A percentile compares a stretch with the other conserved stretches of the same genome.
Evolutionary conservation across 2,329 filamentous ascomycete genomes (phyloP).

Genomic region (Pestalotiopsis sp.): DNA sequence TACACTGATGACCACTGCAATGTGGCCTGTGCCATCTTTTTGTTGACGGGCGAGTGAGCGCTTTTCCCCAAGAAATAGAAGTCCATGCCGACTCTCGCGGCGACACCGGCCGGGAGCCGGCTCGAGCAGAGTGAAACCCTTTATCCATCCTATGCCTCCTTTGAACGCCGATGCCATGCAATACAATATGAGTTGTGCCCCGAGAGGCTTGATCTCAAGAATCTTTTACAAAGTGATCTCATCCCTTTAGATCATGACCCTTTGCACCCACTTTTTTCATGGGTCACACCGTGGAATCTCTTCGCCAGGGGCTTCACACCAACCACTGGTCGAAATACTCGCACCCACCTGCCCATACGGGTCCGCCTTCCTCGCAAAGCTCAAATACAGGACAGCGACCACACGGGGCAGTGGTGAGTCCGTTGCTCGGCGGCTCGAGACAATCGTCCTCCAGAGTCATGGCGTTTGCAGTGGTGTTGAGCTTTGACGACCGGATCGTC

Average conservation of each 20-base stretch:
- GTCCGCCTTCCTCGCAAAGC: slow-evolving; percentile 86
- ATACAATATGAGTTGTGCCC: background rate
- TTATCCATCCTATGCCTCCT: background rate
- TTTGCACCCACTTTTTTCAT: background rate
- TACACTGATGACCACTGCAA: background rate
- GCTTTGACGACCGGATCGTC: slow-evolving; percentile 51
- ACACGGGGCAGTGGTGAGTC: slow-evolving; percentile 87
- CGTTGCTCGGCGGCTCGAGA: slow-evolving; percentile 59
- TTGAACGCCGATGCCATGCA: slow-evolving; percentile 24
- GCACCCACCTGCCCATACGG: slow-evolving; percentile 87
- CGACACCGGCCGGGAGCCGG: background rate
- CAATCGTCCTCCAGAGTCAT: slow-evolving; percentile 30
- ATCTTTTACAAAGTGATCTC: background rate
- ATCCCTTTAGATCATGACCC: background rate
- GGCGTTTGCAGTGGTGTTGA: slow-evolving; percentile 26
- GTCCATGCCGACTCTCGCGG: background rate
- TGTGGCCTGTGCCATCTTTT: background rate
- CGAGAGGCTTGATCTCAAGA: background rate
- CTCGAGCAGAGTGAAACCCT: background rate
- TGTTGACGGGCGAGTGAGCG: background rate
- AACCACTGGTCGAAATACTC: slow-evolving; percentile 92
- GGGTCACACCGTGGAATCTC: background rate
- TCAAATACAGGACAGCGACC: slow-evolving; percentile 92
- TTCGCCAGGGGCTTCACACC: slow-evolving; percentile 28
- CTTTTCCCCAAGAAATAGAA: background rate